These are phyloP conservation scores for Pseudohalonectria lignicola DNA, from an alignment of 2,329 filamentous ascomycete species.

Conservation along the genomic window DNA sequence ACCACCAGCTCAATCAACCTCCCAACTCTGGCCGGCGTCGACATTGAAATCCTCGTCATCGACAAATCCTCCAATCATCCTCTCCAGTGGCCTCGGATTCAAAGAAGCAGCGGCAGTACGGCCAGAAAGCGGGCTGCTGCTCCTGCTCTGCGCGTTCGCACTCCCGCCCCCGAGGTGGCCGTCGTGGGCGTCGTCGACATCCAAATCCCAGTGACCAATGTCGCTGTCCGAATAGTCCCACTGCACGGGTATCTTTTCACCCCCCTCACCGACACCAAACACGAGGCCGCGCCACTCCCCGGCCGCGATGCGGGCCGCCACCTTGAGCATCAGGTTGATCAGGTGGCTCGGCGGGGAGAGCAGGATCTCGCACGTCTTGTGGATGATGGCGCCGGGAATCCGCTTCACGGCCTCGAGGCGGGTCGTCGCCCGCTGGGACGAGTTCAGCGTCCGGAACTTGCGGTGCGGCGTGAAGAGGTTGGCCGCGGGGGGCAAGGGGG, in stretches of 20 bases:
- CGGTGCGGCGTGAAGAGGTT: constrained; percentile 43
- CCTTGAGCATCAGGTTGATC: constrained; percentile 67
- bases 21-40: no score
- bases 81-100: no score
- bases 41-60: no score
- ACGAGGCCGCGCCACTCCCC: constrained; percentile 52
- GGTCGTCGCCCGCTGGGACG: constrained; percentile 16
- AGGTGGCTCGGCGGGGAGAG: constrained; percentile 73
- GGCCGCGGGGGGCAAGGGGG: constrained; percentile 57
- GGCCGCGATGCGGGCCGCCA: constrained; percentile 63
- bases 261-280: constrained; percentile 40
- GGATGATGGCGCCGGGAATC: constrained; percentile 55
- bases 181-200: no score
- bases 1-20: no score
- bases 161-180: no score
- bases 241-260: constrained; percentile 42
- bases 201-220: no score
- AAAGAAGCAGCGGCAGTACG: no score
- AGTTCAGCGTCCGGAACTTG: constrained; percentile 6
- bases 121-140: no score
- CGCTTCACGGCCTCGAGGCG: constrained; percentile 34
- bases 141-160: no score
- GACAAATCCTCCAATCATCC: no score
- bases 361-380: constrained; percentile 67
- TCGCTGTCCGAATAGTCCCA: constrained; percentile 47